These are phyloP conservation scores for Coprinopsis marcescibilis DNA, from an alignment of 768 basidiomycete species.

Conservation along the genomic window DNA sequence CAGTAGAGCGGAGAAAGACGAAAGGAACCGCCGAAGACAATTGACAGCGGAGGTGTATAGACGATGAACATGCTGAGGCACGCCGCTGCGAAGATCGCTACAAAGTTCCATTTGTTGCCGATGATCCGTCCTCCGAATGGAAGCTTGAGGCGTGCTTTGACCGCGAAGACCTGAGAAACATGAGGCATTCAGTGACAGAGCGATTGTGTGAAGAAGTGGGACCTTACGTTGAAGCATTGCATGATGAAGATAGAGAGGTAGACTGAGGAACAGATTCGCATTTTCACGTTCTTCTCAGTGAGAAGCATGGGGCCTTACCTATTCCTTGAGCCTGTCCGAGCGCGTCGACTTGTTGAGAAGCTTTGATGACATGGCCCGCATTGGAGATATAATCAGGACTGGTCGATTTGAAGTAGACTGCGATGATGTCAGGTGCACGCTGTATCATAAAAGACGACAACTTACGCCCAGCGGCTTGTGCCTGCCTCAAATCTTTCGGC, in stretches of 20 bases:
- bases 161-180: conserved; percentile 51
- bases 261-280: conserved; percentile 23
- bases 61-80: conserved; percentile 62
- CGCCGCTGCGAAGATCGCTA: conserved; percentile 55
- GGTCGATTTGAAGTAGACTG: conserved; percentile 41
- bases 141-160: conserved; percentile 56
- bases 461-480: conserved; percentile 40
- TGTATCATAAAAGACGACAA: not conserved
- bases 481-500: conserved; percentile 46
- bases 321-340: conserved; percentile 59
- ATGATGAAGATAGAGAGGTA: conserved; percentile 64
- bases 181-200: not conserved
- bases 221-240: conserved; percentile 60
- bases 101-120: conserved; percentile 60
- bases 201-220: not conserved
- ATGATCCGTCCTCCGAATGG: conserved; percentile 57
- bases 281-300: not conserved
- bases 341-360: conserved; percentile 48
- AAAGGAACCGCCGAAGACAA: conserved; percentile 60
- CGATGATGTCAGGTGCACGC: not conserved
- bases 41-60: conserved; percentile 63
- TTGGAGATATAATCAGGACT: conserved; percentile 54
- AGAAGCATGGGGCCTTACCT: conserved; percentile 23
- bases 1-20: conserved; percentile 59
- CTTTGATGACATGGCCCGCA: conserved; percentile 41